Evolutionary conservation across 1,284 basidiomycete genomes (phyloP), one percentile per base, ranked within the genome.

Genomic region (Volvariella surrecta): DNA sequence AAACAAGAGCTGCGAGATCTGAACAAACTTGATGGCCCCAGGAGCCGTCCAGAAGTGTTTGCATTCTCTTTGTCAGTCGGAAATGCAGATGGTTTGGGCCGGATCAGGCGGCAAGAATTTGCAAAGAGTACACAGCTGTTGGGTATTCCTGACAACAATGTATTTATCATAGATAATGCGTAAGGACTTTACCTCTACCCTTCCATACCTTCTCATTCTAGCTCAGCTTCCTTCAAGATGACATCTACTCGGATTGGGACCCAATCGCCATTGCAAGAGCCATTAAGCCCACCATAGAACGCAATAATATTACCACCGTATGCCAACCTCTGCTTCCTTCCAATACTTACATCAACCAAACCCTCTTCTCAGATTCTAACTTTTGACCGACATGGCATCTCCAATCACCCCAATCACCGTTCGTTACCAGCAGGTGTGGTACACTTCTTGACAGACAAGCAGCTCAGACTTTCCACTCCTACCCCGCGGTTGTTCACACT

Each of bases 341-440:
- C n/a, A 19, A 1, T 9, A 39, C 11, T n/a, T 28, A 13, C 32
- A 18, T 43, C 37, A 7, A 16, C 17, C 11, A 17, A 32, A 9
- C 22, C 35, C 32, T 30, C 43, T n/a, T n/a, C 39, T 4, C 55
- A 95, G 88, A 80, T 99, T 44, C 66, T 99, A 45, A 97, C 95
- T 0, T 99, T 99, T 55, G 95, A 99, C 63, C 50, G 62, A 0
- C 51, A 59, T 2, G 95, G 96, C 1, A 70, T 99, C 3, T 93
- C 92, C 6, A 71, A 68, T 0, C 95, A 99, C 57, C 84, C 89
- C 0, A 99, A 99, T 60, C 95, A 99, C 62, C 72, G 72, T 45
- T 82, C 90, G 0, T 66, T 94, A 16, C 74, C 75, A n/a, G 54
- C 61, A 35, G 83, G 86, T 40, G 70, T 68, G 31, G 58, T 61